Percentiles rank a stretch among this genome's conserved stretches.
Conservation (phyloP, 352 stramenopile species). For the Phytophthora kernoviae region DNA sequence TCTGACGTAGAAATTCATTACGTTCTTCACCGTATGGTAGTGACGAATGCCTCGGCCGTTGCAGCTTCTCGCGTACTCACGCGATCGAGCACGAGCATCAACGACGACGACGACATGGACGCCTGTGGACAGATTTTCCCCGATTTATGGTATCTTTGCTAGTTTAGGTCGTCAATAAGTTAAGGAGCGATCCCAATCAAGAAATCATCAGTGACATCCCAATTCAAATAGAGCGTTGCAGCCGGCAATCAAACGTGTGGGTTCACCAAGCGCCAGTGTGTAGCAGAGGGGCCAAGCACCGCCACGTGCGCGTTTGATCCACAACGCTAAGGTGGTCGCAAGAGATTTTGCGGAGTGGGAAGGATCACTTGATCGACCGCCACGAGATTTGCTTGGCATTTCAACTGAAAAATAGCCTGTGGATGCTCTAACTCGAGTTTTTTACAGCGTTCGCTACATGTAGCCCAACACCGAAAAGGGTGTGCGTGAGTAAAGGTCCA, state of each 20-base stretch:
- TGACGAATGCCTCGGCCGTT: constrained; percentile 31
- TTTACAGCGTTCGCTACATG: too few species aligned
- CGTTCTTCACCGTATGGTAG: constrained; percentile 45
- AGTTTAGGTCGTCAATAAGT: constrained; percentile 18
- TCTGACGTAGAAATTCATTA: constrained; percentile 42
- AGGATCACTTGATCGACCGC: not conserved
- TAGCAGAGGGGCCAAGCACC: constrained; percentile 4
- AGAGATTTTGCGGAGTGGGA: constrained; percentile 24
- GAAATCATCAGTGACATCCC: too few species aligned
- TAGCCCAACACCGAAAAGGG: too few species aligned
- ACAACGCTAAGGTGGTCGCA: constrained; percentile 1
- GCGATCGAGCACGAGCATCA: constrained; percentile 36
- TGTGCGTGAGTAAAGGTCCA: constrained; percentile 11
- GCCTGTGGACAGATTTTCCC: constrained; percentile 49
- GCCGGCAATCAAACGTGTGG: too few species aligned
- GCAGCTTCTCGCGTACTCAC: constrained; percentile 35
- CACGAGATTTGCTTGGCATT: constrained; percentile 9
- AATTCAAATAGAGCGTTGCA: too few species aligned
- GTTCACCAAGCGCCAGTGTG: too few species aligned
- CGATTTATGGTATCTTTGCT: constrained; percentile 58
- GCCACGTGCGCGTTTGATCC: constrained; percentile 11
- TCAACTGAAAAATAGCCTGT: constrained; percentile 12
- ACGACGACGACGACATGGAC: constrained; percentile 57
- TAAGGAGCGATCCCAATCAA: not conserved
- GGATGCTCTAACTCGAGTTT: not conserved